A percentile compares a stretch with the other conserved stretches of the same genome.
Conservation (phyloP, 495 filamentous ascomycete species). For the Annulohypoxylon moriforme region DNA sequence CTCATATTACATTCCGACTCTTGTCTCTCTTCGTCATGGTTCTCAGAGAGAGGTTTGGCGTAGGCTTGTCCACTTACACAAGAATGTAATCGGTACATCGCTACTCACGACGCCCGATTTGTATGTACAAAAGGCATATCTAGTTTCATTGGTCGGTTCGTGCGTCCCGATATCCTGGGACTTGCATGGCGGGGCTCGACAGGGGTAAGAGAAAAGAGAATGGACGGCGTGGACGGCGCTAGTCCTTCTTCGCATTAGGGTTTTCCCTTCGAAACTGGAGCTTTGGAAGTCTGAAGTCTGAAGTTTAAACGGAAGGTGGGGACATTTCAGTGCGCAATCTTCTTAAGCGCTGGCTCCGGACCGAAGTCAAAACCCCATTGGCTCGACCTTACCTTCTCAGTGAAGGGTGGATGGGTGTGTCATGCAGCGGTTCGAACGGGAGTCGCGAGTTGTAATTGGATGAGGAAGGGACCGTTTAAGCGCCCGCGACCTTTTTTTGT, state of each 20-base stretch:
- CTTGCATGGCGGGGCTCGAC: constrained; percentile 43
- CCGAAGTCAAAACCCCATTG: constrained; percentile 25
- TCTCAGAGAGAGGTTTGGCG: background rate
- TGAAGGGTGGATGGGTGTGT: constrained; percentile 39
- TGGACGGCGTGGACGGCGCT: background rate
- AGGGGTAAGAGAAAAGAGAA: constrained; percentile 3
- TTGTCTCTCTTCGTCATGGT: background rate
- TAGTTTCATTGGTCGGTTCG: constrained; percentile 29
- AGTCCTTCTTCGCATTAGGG: constrained; percentile 19
- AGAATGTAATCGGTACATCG: constrained; percentile 10
- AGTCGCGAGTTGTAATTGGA: constrained; percentile 24
- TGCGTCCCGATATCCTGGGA: constrained; percentile 46
- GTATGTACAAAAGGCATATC: background rate
- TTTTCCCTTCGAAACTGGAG: constrained; percentile 17
- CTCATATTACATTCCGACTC: background rate
- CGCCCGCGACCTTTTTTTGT: constrained; percentile 42
- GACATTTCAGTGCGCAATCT: constrained; percentile 27
- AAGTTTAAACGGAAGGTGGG: constrained; percentile 5
- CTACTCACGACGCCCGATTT: constrained; percentile 36
- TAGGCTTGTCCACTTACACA: background rate
- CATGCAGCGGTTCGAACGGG: constrained; percentile 44
- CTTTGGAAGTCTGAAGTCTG: constrained; percentile 4
- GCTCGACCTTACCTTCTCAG: constrained; percentile 33
- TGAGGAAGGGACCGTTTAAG: constrained; percentile 21
- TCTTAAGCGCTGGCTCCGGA: constrained; percentile 39